Evolutionary conservation across 495 filamentous ascomycete species (phyloP), one percentile per base, ranked within the genome.

Genomic region (Penicillium roqueforti): DNA sequence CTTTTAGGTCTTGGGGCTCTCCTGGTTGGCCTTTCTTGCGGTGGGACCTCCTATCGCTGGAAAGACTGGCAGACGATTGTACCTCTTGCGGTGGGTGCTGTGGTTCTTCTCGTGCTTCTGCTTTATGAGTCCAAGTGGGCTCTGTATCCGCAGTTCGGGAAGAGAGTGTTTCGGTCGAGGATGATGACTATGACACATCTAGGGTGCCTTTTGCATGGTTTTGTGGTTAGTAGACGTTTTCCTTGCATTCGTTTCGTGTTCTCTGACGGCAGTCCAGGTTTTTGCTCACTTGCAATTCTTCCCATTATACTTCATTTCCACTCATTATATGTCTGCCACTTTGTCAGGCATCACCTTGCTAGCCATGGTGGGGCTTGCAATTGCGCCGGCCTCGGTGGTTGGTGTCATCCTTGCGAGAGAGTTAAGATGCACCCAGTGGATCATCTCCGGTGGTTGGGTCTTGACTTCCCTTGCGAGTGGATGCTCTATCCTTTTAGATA

Each of bases 271-370:
- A 2, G 23, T 48, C 0, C 59, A 78, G 55, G 63, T 80, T 14
- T 74, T 74, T 38, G 54, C 60, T 40, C 72, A 76, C 0, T 58
- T 91, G 0, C 86, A 88, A 57, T 85, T 80, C 47, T 67, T 85
- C 28, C 77, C 85, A 0, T 72, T 91, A 20, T 90, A 85, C 65
- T 85, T 84, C 60, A 70, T 82, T 47, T 77, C 81, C 8, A 76
- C 86, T 25, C 80, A 82, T 50, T 78, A 71, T 44, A 73, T 77
- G 43, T 67, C 72, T 0, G 72, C 81, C 0, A 79, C 81, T 6
- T 54, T 83, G 2, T 68, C 83, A 1, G 85, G 86, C 8, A 68
- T 89, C 4, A 75, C 80, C 2, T 58, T 88, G 5, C 75, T 88
- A 5, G 62, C 68, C 25, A 47, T 76, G 26, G 63, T 66, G 6